Conservation (phyloP, 768 basidiomycete species). For the Trametes gibbosa region DNA sequence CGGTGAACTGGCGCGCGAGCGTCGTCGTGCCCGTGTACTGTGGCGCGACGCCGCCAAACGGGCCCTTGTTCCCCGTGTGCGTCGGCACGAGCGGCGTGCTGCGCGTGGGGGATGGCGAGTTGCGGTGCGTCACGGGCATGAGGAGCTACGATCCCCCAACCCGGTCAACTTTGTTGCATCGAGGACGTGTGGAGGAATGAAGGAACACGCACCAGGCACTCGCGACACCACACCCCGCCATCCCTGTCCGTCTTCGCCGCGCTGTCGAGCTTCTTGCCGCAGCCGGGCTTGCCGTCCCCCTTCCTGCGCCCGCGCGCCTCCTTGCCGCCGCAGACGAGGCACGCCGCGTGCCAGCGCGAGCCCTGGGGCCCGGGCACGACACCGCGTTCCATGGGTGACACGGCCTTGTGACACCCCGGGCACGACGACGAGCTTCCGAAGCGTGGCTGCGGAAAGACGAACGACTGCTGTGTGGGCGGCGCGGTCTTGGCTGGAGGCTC, state of each 20-base stretch:
- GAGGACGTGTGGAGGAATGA: too few species aligned
- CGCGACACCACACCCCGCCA: conserved; percentile 79
- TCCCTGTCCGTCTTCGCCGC: conserved; percentile 72
- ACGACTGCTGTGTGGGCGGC: conserved; percentile 32
- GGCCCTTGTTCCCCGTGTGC: conserved; percentile 38
- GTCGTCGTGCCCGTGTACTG: conserved; percentile 73
- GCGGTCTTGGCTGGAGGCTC: conserved; percentile 40
- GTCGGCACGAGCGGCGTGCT: conserved; percentile 43
- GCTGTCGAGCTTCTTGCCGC: conserved; percentile 80
- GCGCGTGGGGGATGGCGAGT: conserved; percentile 54
- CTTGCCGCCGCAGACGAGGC: conserved; percentile 81
- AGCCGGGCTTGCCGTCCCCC: conserved; percentile 66
- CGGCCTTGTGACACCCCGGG: conserved; percentile 70
- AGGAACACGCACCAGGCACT: conserved; percentile 62
- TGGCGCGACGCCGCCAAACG: conserved; percentile 36
- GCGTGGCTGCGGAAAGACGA: conserved; percentile 38
- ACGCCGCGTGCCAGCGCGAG: conserved; percentile 74
- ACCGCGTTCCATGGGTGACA: conserved; percentile 82
- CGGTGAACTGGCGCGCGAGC: conserved; percentile 73
- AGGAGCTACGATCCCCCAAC: conserved; percentile 58
- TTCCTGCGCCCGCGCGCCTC: conserved; percentile 42
- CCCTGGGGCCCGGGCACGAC: conserved; percentile 85
- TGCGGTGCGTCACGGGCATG: conserved; percentile 46
- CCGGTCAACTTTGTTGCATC: too few species aligned
- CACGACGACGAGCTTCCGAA: conserved; percentile 64